Evolutionary conservation across 192 early-diverging fungal genomes (phyloP).

Genomic region (Thamnidium elegans): DNA sequence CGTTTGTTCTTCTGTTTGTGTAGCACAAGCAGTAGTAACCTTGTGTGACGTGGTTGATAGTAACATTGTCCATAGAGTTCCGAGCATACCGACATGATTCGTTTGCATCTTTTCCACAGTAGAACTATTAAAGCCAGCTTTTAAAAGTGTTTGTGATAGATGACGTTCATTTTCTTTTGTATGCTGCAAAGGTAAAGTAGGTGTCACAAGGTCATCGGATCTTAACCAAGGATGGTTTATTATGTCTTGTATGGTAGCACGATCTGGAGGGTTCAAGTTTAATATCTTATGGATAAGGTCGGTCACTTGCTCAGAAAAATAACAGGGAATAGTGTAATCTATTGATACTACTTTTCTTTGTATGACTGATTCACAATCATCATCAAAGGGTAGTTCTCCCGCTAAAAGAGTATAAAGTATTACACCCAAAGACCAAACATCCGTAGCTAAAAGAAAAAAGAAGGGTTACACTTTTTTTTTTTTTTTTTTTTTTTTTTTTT

Average conservation of each 20-base stretch:
- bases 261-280: conserved; percentile 58
- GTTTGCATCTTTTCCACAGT: conserved; percentile 52
- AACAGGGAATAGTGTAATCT: conserved; percentile 68
- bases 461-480: conserved; percentile 29
- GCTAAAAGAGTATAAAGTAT: conserved; percentile 85
- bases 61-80: conserved; percentile 67
- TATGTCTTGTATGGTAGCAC: conserved; percentile 62
- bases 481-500: too few relatives aligned
- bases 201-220: conserved; percentile 2
- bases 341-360: conserved; percentile 68
- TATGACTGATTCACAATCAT: conserved; percentile 67
- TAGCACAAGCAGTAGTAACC: neutral
- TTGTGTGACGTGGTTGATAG: conserved; percentile 36
- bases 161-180: conserved; percentile 36
- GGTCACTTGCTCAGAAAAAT: conserved; percentile 45
- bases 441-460: conserved; percentile 51
- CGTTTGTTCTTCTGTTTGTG: neutral
- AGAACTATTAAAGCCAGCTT: conserved; percentile 55
- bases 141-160: conserved; percentile 39
- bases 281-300: conserved; percentile 67
- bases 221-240: conserved; percentile 61
- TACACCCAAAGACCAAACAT: conserved; percentile 94
- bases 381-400: conserved; percentile 81
- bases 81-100: conserved; percentile 51
- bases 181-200: neutral